Percentiles rank a stretch among this genome's conserved stretches.
Evolutionary conservation across 805 yeast genomes (phyloP).

Genomic region (Teunomyces atbi): DNA sequence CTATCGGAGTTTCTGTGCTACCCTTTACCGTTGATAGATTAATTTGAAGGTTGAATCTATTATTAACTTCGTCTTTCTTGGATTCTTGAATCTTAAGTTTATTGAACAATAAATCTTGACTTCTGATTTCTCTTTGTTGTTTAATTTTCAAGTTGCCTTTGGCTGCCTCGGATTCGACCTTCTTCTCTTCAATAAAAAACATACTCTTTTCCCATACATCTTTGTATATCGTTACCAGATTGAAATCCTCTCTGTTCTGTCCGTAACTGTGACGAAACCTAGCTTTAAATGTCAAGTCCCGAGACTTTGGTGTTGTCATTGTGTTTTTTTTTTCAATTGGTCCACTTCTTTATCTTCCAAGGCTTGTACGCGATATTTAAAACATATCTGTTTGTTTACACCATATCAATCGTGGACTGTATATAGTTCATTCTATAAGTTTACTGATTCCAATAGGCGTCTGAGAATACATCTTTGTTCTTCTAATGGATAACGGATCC

Average conservation of each 20-base stretch:
- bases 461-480: not conserved
- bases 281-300: conserved; percentile 28
- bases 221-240: conserved; percentile 44
- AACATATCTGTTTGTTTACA: not conserved
- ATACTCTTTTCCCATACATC: conserved; percentile 48
- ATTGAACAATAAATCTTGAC: not conserved
- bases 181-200: conserved; percentile 40
- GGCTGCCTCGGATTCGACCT: conserved; percentile 15
- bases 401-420: not conserved
- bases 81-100: not conserved
- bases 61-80: not conserved
- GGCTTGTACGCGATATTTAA: not conserved
- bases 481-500: not conserved
- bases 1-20: not conserved
- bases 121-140: not conserved
- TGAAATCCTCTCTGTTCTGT: conserved; percentile 40
- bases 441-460: not conserved
- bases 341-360: not conserved
- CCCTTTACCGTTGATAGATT: not conserved
- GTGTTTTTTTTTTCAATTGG: too few species aligned
- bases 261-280: conserved; percentile 48
- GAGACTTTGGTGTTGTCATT: conserved; percentile 3
- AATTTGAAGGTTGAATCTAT: not conserved
- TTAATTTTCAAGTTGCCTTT: conserved; percentile 10
- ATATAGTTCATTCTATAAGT: not conserved